Conservation (phyloP, 2,329 filamentous ascomycete species). For the Cladophialophora bantiana region DNA sequence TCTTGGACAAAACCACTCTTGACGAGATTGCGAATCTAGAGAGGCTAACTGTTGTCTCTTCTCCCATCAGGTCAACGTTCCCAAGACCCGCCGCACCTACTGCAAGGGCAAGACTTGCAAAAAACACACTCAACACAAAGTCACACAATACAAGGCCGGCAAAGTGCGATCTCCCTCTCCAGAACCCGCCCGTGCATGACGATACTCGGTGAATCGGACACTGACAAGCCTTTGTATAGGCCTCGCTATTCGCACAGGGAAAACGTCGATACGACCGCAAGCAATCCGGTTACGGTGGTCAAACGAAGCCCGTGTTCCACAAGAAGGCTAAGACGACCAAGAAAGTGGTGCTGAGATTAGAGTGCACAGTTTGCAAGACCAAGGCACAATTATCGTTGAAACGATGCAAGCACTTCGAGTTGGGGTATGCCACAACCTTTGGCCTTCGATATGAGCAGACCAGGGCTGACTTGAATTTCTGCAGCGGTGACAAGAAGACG, state of each 20-base stretch:
- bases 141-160: constrained; percentile 96
- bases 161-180: constrained; percentile 66
- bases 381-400: constrained; percentile 98
- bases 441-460: constrained; percentile 9
- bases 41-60: constrained; percentile 27
- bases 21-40: background rate
- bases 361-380: constrained; percentile 91
- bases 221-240: constrained; percentile 55
- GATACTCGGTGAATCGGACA: constrained; percentile 9
- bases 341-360: constrained; percentile 98
- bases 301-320: constrained; percentile 99
- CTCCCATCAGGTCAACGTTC: constrained; percentile 83
- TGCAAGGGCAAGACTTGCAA: constrained; percentile 96
- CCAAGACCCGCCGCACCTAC: constrained; percentile 96
- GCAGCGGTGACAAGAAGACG: constrained; percentile 99
- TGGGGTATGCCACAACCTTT: constrained; percentile 72
- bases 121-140: constrained; percentile 92
- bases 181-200: constrained; percentile 40
- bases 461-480: constrained; percentile 25
- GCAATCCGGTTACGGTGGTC: constrained; percentile 99
- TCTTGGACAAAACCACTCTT: background rate
- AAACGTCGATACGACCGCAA: constrained; percentile 99
- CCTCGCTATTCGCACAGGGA: constrained; percentile 95
- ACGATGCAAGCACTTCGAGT: constrained; percentile 99
- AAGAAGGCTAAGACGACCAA: constrained; percentile 99